Conservation (phyloP, 805 yeast species). For the Lipomyces yamadae region DNA sequence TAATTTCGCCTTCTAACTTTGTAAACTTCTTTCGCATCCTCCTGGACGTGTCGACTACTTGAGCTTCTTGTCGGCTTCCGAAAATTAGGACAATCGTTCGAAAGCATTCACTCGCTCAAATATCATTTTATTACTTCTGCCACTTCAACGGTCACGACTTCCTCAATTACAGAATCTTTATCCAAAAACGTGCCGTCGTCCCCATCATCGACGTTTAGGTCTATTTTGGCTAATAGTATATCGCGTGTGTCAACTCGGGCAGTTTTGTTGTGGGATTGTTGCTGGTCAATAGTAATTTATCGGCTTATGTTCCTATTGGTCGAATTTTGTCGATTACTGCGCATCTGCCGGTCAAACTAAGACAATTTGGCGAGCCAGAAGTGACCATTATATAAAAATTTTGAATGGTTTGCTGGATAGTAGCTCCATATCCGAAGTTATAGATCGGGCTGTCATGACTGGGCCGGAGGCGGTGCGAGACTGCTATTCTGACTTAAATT, state of each 20-base stretch:
- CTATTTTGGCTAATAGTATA: neutral
- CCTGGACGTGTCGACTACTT: neutral
- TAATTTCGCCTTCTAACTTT: neutral
- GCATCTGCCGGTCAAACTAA: too few species aligned
- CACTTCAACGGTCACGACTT: neutral
- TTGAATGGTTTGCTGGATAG: too few species aligned
- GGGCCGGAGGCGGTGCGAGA: too few species aligned
- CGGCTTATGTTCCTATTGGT: too few species aligned
- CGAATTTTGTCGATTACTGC: too few species aligned
- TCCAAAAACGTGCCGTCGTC: neutral
- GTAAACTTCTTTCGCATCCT: neutral
- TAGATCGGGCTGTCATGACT: too few species aligned
- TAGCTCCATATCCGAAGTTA: too few species aligned
- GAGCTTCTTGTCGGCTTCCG: constrained; percentile 1
- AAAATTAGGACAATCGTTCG: neutral
- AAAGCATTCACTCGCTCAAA: neutral
- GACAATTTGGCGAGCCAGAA: too few species aligned
- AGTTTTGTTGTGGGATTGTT: neutral
- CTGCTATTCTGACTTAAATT: too few species aligned
- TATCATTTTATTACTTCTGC: neutral
- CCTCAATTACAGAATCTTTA: neutral
- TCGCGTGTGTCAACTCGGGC: neutral
- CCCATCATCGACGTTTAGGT: neutral
- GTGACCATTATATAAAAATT: too few species aligned
- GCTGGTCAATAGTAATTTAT: neutral